Base-by-base conservation (phyloP, 345 rosid species). In the Jatropha curcas region DNA sequence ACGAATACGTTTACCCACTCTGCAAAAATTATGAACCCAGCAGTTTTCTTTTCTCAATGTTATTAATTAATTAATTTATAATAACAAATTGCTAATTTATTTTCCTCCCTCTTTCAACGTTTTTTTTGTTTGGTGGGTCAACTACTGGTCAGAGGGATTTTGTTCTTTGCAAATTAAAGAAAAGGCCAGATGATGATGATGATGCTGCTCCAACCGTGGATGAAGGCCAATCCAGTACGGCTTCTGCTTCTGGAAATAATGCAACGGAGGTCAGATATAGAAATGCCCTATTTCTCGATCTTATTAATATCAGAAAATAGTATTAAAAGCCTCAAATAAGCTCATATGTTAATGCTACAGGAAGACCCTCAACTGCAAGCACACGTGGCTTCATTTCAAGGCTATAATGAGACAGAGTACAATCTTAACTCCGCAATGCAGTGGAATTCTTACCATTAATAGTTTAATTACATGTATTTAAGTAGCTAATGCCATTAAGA, bases 81-180 rank as follows among this genome's bases (percentile, higher is more conserved):
- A n/a, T n/a, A n/a, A n/a, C n/a, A n/a, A n/a, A n/a, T n/a, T n/a
- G n/a, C n/a, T n/a, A n/a, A n/a, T n/a, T n/a, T n/a, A n/a, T n/a
- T n/a, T n/a, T n/a, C n/a, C n/a, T n/a, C n/a, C n/a, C n/a, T n/a
- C n/a, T n/a, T n/a, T n/a, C n/a, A n/a, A n/a, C n/a, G n/a, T n/a
- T n/a, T n/a, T n/a, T n/a, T n/a, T n/a, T n/a, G n/a, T n/a, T n/a
- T n/a, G n/a, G n/a, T n/a, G n/a, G n/a, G n/a, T n/a, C 45, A 16
- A 39, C 43, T 41, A n/a, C n/a, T 59, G 67, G 35, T 8, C 41
- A 72, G 68, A 22, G 52, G 60, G 72, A 60, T 0, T 50, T 59
- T 4, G 57, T 68, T n/a, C 37, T 75, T 4, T 67, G 72, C 73
- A 75, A 68, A 17, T 37, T 75, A 14, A 75, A 60, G 73, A 68